Evolutionary conservation across 73 alveolate species (phyloP).

Genomic region (Stentor roeselii): DNA sequence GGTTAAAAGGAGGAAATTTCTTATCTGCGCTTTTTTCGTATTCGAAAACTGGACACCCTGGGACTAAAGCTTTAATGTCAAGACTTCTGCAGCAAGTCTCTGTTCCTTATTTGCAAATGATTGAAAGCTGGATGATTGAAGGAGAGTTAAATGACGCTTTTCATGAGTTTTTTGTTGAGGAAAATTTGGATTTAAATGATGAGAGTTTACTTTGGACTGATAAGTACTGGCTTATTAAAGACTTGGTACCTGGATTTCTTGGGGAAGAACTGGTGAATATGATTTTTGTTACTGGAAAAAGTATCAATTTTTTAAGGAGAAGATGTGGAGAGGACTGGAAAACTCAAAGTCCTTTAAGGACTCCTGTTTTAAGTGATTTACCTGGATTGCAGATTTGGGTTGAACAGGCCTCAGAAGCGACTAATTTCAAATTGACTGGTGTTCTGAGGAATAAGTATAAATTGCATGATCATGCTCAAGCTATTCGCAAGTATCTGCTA

Average conservation of each 20-base stretch:
- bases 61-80: slow-evolving; percentile 40
- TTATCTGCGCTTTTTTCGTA: slow-evolving; percentile 74
- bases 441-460: slow-evolving; percentile 67
- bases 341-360: neutral
- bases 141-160: slow-evolving; percentile 84
- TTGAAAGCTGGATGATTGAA: slow-evolving; percentile 86
- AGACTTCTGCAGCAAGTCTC: slow-evolving; percentile 60
- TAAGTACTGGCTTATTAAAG: slow-evolving; percentile 68
- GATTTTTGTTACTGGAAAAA: slow-evolving; percentile 82
- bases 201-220: slow-evolving; percentile 79
- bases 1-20: slow-evolving; percentile 77
- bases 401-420: slow-evolving; percentile 76
- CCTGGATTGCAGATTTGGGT: slow-evolving; percentile 35
- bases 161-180: slow-evolving; percentile 84
- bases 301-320: slow-evolving; percentile 81
- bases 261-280: slow-evolving; percentile 64
- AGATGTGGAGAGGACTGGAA: slow-evolving; percentile 87
- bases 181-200: slow-evolving; percentile 63
- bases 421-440: slow-evolving; percentile 66
- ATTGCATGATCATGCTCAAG: slow-evolving; percentile 65
- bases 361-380: neutral
- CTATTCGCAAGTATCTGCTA: slow-evolving; percentile 78
- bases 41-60: slow-evolving; percentile 54
- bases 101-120: slow-evolving; percentile 57
- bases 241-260: slow-evolving; percentile 82